A percentile compares a stretch with the other conserved stretches of the same genome.
Conservation (phyloP, 768 basidiomycete genomes). For the Phylloporus scabripes region DNA sequence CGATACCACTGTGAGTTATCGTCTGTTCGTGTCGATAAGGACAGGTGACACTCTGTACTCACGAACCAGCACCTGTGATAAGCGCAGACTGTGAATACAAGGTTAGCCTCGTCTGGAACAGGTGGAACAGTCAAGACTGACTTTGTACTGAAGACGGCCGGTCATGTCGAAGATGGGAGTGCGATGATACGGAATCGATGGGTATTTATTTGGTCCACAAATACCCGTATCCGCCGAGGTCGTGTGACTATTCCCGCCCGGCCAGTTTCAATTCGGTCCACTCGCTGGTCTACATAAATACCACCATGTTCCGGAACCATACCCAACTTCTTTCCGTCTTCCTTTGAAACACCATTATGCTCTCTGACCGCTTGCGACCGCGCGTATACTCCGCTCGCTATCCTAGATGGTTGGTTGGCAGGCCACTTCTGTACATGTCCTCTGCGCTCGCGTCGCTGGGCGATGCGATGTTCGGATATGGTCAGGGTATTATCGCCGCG, state of each 20-base stretch:
- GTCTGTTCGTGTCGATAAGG: conserved; percentile 3
- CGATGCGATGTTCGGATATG: conserved; percentile 53
- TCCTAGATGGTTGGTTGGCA: conserved; percentile 49
- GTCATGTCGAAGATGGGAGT: conserved; percentile 38
- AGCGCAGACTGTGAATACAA: conserved; percentile 53
- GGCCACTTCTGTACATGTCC: conserved; percentile 44
- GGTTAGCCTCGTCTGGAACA: conserved; percentile 9
- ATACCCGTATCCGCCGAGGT: background rate
- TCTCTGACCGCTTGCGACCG: conserved; percentile 31
- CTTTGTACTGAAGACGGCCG: conserved; percentile 66
- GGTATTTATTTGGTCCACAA: conserved; percentile 5
- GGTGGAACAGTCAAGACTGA: conserved; percentile 16
- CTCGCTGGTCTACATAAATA: conserved; percentile 21
- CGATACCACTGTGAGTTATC: conserved; percentile 70
- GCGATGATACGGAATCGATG: conserved; percentile 2
- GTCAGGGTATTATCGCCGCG: conserved; percentile 48
- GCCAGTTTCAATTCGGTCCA: conserved; percentile 17
- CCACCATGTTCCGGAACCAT: background rate
- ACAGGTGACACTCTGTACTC: conserved; percentile 28
- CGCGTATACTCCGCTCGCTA: conserved; percentile 42
- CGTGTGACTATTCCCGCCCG: too few relatives aligned
- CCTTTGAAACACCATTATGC: conserved; percentile 17
- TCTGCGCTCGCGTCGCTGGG: conserved; percentile 51
- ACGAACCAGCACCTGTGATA: conserved; percentile 89
- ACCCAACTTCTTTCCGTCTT: background rate